These are phyloP conservation scores for Trifolium dubium DNA, from an alignment of 306 rosid species.

Conservation along the genomic window DNA sequence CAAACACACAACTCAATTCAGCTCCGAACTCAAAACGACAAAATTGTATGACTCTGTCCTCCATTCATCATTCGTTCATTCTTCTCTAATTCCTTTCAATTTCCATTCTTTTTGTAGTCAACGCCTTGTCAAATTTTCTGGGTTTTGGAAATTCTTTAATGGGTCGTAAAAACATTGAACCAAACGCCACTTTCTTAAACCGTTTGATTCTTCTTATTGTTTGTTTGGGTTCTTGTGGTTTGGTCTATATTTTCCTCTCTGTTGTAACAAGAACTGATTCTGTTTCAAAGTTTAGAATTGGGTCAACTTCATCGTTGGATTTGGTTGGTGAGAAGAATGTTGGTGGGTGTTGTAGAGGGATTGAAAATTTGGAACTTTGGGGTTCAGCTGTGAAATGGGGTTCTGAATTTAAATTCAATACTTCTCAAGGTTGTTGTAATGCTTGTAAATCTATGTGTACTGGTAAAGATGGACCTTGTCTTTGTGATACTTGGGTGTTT, in stretches of 20 bases:
- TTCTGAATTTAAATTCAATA: constrained; percentile 78
- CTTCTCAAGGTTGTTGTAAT: constrained; percentile 70
- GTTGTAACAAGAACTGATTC: constrained; percentile 40
- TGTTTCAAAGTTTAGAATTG: constrained; percentile 23
- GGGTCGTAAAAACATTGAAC: constrained; percentile 73
- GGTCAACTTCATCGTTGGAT: constrained; percentile 31
- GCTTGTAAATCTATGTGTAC: constrained; percentile 91
- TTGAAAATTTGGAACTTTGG: constrained; percentile 85
- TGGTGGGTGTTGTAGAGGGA: constrained; percentile 72
- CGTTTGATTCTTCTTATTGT: constrained; percentile 51
- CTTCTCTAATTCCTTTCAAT: neutral
- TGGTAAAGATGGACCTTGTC: constrained; percentile 86
- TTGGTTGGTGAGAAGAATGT: constrained; percentile 38
- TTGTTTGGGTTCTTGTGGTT: constrained; percentile 60
- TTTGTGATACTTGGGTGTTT: constrained; percentile 88
- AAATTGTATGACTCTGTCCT: neutral
- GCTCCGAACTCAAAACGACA: neutral
- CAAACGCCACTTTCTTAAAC: constrained; percentile 44
- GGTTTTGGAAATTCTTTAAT: constrained; percentile 49
- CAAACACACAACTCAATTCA: constrained; percentile 5
- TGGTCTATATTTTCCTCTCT: constrained; percentile 66
- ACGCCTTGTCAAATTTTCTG: constrained; percentile 48
- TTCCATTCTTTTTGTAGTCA: constrained; percentile 45
- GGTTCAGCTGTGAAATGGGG: constrained; percentile 96
- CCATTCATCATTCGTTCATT: neutral